A percentile compares a stretch with the other conserved stretches of the same genome.
These are phyloP conservation scores for Prillingera fragicola DNA, from an alignment of 1,284 basidiomycete genomes.

Conservation along the genomic window DNA sequence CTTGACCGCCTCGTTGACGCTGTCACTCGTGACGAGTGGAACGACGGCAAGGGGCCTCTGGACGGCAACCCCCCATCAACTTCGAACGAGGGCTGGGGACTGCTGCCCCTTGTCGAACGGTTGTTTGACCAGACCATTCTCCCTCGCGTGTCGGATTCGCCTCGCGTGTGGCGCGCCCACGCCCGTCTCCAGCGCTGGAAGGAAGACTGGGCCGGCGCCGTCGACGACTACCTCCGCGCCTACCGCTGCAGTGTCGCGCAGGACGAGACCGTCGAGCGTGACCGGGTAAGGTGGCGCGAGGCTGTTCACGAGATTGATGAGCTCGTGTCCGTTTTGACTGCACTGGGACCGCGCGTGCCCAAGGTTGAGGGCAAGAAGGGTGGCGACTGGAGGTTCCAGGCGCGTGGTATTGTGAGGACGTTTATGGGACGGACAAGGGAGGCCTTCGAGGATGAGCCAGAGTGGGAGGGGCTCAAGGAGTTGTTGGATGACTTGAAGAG, in stretches of 20 bases:
- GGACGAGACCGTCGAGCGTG: constrained; percentile 61
- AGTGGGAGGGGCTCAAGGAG: constrained; percentile 66
- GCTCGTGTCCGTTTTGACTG: constrained; percentile 71
- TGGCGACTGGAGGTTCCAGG: constrained; percentile 73
- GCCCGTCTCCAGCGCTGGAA: constrained; percentile 72
- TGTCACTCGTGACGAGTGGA: constrained; percentile 58
- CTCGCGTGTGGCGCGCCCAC: constrained; percentile 72
- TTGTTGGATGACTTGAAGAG: constrained; percentile 50
- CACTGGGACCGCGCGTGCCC: constrained; percentile 65
- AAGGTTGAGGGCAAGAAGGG: constrained; percentile 50
- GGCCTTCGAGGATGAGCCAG: constrained; percentile 75
- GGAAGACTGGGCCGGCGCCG: constrained; percentile 63
- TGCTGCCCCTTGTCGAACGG: constrained; percentile 57
- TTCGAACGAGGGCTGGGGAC: constrained; percentile 64
- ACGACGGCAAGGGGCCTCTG: constrained; percentile 39
- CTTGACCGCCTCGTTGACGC: constrained; percentile 81
- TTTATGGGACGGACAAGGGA: constrained; percentile 66
- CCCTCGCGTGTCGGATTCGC: constrained; percentile 63
- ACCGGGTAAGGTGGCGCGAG: constrained; percentile 61
- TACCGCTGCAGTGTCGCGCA: constrained; percentile 70
- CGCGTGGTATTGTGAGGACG: constrained; percentile 75
- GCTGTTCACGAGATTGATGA: constrained; percentile 74
- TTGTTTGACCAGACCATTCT: constrained; percentile 74
- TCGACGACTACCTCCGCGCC: constrained; percentile 74
- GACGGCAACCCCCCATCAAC: constrained; percentile 32